Conservation (phyloP, 2,329 filamentous ascomycete genomes). For the Dactylellina drechsleri region DNA sequence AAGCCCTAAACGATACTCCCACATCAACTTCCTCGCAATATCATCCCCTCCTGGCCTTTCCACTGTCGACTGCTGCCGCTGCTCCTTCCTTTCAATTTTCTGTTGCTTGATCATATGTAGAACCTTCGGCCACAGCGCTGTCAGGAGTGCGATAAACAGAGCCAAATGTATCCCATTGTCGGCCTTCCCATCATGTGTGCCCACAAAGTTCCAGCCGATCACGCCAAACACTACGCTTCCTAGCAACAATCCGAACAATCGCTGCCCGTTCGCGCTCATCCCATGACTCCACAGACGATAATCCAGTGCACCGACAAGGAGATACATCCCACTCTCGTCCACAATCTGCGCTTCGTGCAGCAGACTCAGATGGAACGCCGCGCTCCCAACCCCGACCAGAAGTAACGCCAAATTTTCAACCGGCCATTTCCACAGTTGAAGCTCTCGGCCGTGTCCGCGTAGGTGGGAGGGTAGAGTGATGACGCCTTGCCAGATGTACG, state of each 20-base stretch:
- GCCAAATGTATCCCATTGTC: conserved; percentile 12
- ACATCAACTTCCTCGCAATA: conserved; percentile 3
- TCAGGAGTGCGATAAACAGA: conserved; percentile 11
- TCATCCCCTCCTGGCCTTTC: neutral
- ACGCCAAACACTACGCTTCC: conserved; percentile 10
- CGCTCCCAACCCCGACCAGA: conserved; percentile 2
- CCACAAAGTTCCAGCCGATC: conserved; percentile 17
- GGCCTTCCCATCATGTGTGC: conserved; percentile 11
- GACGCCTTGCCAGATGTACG: conserved; percentile 17
- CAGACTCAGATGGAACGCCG: conserved; percentile 13
- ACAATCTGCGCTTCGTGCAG: conserved; percentile 9
- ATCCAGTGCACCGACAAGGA: conserved; percentile 17
- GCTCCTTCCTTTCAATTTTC: neutral
- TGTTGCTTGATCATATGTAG: conserved; percentile 14
- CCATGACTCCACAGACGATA: conserved; percentile 9
- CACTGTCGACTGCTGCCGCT: neutral
- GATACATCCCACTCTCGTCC: conserved; percentile 20
- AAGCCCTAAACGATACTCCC: conserved; percentile 5
- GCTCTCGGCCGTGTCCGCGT: neutral
- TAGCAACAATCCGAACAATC: conserved; percentile 3
- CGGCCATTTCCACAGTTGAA: conserved; percentile 15
- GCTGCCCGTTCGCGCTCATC: conserved; percentile 1
- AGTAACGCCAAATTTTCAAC: conserved; percentile 12
- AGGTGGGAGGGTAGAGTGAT: conserved; percentile 7
- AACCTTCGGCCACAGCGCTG: conserved; percentile 13